These are phyloP conservation scores for Nematocida minor DNA, from an alignment of 371 early-diverging fungal species.

Conservation along the genomic window DNA sequence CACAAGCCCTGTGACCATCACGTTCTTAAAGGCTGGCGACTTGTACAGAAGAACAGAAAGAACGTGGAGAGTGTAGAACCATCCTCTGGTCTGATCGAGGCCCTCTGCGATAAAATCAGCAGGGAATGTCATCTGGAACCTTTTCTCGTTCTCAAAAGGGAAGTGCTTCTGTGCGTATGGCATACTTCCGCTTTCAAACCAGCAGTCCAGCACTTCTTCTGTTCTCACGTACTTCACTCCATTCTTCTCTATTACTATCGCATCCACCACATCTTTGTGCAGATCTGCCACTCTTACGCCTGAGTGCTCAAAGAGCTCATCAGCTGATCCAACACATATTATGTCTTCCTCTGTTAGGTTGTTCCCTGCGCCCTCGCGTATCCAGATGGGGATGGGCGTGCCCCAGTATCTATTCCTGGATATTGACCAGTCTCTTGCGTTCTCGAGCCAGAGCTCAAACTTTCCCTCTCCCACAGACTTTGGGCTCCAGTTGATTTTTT, in stretches of 20 bases:
- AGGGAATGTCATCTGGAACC: slow-evolving; percentile 81
- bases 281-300: slow-evolving; percentile 71
- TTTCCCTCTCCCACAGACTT: slow-evolving; percentile 89
- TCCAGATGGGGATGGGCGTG: slow-evolving; percentile 98
- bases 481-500: slow-evolving; percentile 90
- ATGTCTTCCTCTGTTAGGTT: slow-evolving; percentile 71
- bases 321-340: slow-evolving; percentile 84
- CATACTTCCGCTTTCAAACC: slow-evolving; percentile 96
- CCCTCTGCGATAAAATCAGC: slow-evolving; percentile 99
- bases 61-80: slow-evolving; percentile 99
- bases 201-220: slow-evolving; percentile 99
- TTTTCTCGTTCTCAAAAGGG: slow-evolving; percentile 70
- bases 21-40: slow-evolving; percentile 94
- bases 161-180: slow-evolving; percentile 99
- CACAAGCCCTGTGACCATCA: slow-evolving; percentile 95
- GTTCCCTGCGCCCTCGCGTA: slow-evolving; percentile 56
- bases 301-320: slow-evolving; percentile 77
- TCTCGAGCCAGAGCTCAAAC: slow-evolving; percentile 94
- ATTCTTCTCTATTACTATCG: slow-evolving; percentile 79
- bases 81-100: slow-evolving; percentile 98
- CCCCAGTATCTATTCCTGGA: slow-evolving; percentile 99
- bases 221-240: slow-evolving; percentile 76
- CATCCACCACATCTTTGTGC: slow-evolving; percentile 92
- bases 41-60: slow-evolving; percentile 93
- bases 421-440: slow-evolving; percentile 96